Evolutionary conservation across 1,139 yeast species (phyloP).

Genomic region (Suhomyces bribrorum): DNA sequence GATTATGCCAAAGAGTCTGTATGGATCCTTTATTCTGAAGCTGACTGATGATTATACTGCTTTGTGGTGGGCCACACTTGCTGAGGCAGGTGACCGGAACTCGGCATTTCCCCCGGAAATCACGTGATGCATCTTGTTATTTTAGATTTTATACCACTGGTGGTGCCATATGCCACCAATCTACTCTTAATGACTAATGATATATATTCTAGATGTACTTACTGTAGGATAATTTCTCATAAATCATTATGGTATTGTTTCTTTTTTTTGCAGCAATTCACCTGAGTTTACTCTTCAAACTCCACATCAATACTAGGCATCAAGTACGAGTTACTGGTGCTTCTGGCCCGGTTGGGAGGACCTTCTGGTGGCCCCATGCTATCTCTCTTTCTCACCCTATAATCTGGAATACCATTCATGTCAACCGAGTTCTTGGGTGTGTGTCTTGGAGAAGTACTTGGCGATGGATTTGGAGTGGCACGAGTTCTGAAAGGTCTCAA

Average conservation of each 20-base stretch:
- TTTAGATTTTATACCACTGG: too few species aligned
- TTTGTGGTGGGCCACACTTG: too few species aligned
- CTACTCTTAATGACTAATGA: conserved; percentile 9
- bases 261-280: too few species aligned
- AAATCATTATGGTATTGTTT: too few species aligned
- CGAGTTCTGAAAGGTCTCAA: conserved; percentile 47
- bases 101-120: too few species aligned
- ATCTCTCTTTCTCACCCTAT: conserved; percentile 11
- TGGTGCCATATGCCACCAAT: too few species aligned
- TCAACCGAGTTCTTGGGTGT: conserved; percentile 24
- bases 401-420: conserved; percentile 10
- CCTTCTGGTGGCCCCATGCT: conserved; percentile 8
- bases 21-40: too few species aligned
- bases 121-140: too few species aligned
- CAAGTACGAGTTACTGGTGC: conserved; percentile 29
- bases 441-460: conserved; percentile 39
- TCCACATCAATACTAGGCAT: conserved; percentile 34
- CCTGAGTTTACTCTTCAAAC: conserved; percentile 29
- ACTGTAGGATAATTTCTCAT: too few species aligned
- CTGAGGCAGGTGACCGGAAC: too few species aligned
- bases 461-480: conserved; percentile 45
- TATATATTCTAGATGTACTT: neutral
- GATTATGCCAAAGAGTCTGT: too few species aligned
- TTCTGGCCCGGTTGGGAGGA: conserved; percentile 16
- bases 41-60: too few species aligned